A percentile compares a stretch with the other conserved stretches of the same genome.
phyloP scores from a whole-genome alignment of 2,329 filamentous ascomycete species.

The Microascus cirrosus region DNA sequence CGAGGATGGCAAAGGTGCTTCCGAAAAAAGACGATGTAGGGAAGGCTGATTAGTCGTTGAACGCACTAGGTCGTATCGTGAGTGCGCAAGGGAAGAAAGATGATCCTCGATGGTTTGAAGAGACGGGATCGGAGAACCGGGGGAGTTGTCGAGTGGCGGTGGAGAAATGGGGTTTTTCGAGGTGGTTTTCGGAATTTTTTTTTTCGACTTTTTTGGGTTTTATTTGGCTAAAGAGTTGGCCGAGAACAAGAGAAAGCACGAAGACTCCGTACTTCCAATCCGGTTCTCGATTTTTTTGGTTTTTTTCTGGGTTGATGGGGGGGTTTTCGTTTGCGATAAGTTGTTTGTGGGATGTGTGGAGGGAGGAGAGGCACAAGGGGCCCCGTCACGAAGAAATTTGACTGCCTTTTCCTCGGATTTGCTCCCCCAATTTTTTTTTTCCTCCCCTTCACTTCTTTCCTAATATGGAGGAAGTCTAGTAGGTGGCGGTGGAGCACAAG shows the following conservation, averaged over 20 bases:
- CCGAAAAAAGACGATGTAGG: background rate
- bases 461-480: background rate
- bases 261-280: slow-evolving; percentile 45
- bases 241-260: slow-evolving; percentile 50
- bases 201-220: slow-evolving; percentile 48
- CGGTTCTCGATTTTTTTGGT: slow-evolving; percentile 32
- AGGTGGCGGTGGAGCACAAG: slow-evolving; percentile 3
- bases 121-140: slow-evolving; percentile 1
- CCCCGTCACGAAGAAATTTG: slow-evolving; percentile 17
- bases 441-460: slow-evolving; percentile 2
- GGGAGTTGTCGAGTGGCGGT: slow-evolving; percentile 7
- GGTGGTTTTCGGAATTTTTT: slow-evolving; percentile 39
- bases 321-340: slow-evolving; percentile 25
- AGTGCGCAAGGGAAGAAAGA: background rate
- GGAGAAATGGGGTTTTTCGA: slow-evolving; percentile 17
- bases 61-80: background rate
- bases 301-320: slow-evolving; percentile 14
- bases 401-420: background rate
- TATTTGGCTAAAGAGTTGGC: slow-evolving; percentile 35
- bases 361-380: slow-evolving; percentile 26
- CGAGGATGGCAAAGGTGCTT: background rate
- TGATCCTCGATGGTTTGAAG: background rate
- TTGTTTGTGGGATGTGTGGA: slow-evolving; percentile 30
- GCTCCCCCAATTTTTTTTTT: slow-evolving; percentile 1
- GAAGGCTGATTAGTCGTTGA: background rate